These are phyloP conservation scores for Boletales sp. DNA, from an alignment of 768 basidiomycete genomes.

Conservation along the genomic window DNA sequence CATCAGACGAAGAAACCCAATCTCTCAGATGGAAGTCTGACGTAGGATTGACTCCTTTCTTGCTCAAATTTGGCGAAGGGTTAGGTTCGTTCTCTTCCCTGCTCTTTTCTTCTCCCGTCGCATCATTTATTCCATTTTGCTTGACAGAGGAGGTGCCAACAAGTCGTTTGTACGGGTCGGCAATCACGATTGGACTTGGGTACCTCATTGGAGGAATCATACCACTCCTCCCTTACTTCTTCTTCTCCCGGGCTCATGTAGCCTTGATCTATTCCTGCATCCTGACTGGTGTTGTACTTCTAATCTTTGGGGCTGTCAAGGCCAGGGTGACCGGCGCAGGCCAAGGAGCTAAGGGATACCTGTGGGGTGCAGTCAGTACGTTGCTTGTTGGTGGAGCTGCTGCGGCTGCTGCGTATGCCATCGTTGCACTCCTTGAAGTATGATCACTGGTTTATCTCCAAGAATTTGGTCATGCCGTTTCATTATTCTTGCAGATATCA, in stretches of 20 bases:
- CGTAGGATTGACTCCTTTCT: conserved; percentile 87
- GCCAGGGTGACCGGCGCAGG: conserved; percentile 85
- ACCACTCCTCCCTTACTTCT: conserved; percentile 91
- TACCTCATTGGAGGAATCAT: conserved; percentile 93
- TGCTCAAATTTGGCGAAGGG: conserved; percentile 95
- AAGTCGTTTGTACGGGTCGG: conserved; percentile 80
- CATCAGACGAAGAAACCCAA: conserved; percentile 53
- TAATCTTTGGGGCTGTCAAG: conserved; percentile 91
- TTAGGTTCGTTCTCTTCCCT: conserved; percentile 51
- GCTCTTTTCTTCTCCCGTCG: neutral
- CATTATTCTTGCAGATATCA: neutral
- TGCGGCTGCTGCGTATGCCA: conserved; percentile 67
- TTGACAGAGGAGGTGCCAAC: conserved; percentile 82
- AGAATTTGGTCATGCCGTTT: no score
- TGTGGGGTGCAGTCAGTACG: conserved; percentile 86
- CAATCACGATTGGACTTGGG: conserved; percentile 92
- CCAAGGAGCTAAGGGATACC: conserved; percentile 57
- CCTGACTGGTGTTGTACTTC: conserved; percentile 79
- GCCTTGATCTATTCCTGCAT: conserved; percentile 72
- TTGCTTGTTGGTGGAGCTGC: conserved; percentile 88
- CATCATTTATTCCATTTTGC: neutral
- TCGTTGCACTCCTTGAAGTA: conserved; percentile 50
- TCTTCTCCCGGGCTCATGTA: conserved; percentile 65
- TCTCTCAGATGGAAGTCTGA: conserved; percentile 66
- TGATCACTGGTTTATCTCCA: neutral